Conservation (phyloP, 441 rosid species). For the Croton laevigatus region DNA sequence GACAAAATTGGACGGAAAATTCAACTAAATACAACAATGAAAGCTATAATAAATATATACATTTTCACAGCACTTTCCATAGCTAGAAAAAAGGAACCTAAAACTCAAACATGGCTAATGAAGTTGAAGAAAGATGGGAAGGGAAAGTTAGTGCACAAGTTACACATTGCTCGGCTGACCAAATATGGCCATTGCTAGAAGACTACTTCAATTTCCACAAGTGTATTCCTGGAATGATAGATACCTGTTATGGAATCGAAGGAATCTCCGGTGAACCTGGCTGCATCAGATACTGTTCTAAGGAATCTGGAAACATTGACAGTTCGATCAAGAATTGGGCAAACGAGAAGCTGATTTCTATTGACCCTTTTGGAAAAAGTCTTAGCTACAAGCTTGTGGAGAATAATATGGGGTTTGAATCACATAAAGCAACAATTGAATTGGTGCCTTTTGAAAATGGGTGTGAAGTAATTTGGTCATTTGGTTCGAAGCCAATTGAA, state of each 20-base stretch:
- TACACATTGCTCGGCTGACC: neutral
- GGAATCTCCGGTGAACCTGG: neutral
- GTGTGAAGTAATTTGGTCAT: neutral
- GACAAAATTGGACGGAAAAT: neutral
- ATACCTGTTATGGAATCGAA: constrained; percentile 2
- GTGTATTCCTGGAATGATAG: neutral
- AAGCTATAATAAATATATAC: too few relatives aligned
- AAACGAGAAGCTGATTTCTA: neutral
- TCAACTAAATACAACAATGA: neutral
- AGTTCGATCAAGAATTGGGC: neutral
- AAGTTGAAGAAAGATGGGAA: neutral
- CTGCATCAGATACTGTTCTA: constrained; percentile 4
- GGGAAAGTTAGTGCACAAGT: neutral
- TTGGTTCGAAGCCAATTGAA: neutral
- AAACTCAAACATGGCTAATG: neutral
- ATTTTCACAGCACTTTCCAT: neutral
- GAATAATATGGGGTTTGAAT: neutral
- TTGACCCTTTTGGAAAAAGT: neutral
- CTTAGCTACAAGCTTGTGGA: neutral
- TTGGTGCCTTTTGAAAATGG: neutral
- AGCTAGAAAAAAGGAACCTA: too few relatives aligned
- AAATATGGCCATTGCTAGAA: neutral
- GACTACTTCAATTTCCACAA: neutral
- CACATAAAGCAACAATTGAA: neutral
- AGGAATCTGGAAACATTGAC: neutral